Evolutionary conservation across 192 early-diverging fungal species (phyloP).

Genomic region (Linnemannia hyalina): DNA sequence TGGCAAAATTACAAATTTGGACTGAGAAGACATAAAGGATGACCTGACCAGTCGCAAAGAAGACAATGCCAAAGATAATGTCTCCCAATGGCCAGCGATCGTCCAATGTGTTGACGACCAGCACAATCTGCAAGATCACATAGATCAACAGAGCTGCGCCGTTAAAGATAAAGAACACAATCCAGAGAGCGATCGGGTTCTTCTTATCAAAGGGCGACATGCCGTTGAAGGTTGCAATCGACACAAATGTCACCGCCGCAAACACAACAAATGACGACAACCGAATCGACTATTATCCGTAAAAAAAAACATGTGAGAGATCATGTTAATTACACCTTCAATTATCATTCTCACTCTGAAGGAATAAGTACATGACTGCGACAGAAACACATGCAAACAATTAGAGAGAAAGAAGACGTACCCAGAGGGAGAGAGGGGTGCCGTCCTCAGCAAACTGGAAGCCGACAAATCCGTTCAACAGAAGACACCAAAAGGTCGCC

Average conservation of each 20-base stretch:
- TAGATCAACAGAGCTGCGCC: conserved; percentile 81
- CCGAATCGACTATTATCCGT: conserved; percentile 74
- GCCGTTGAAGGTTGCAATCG: conserved; percentile 76
- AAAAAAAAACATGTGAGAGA: not conserved
- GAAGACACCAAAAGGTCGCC: conserved; percentile 85
- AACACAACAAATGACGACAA: conserved; percentile 80
- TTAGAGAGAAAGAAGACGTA: conserved; percentile 45
- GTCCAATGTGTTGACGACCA: conserved; percentile 87
- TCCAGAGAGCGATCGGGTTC: conserved; percentile 75
- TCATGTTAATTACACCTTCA: not conserved
- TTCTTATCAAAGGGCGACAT: conserved; percentile 65
- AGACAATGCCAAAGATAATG: conserved; percentile 81
- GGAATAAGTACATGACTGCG: too few species aligned
- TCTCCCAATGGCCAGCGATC: conserved; percentile 91
- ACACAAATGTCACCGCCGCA: conserved; percentile 71
- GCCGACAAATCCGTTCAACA: conserved; percentile 90
- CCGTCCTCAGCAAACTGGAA: conserved; percentile 94
- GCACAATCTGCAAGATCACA: conserved; percentile 83
- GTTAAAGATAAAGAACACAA: conserved; percentile 81
- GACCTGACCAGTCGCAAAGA: conserved; percentile 83
- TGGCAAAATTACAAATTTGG: conserved; percentile 79
- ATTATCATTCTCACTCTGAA: not conserved
- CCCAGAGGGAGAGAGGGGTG: conserved; percentile 88
- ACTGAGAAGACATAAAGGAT: conserved; percentile 77
- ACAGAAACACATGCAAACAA: not conserved